phyloP scores from a whole-genome alignment of 2,329 filamentous ascomycete genomes.

The Stemphylium beticola region DNA sequence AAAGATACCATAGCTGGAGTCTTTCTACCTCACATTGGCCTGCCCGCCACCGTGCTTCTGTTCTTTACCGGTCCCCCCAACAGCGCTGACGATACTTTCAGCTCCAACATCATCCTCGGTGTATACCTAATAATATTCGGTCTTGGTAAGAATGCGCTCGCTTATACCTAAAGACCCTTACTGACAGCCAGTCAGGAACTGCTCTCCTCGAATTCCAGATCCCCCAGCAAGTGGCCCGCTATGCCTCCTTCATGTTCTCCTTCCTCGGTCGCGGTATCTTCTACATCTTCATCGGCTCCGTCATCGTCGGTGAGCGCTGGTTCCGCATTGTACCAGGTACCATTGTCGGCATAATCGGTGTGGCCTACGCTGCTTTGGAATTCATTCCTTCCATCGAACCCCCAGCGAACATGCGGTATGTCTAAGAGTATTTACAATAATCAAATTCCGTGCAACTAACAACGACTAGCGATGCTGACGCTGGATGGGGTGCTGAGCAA shows the following conservation, averaged over 20 bases:
- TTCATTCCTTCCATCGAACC: slow-evolving; percentile 60
- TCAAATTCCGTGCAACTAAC: slow-evolving; percentile 6
- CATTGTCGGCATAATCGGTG: slow-evolving; percentile 76
- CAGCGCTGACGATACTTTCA: slow-evolving; percentile 46
- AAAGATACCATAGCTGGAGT: not conserved
- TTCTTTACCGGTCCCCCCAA: not conserved
- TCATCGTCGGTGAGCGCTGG: slow-evolving; percentile 73
- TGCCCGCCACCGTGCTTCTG: not conserved
- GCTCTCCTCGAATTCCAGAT: slow-evolving; percentile 84
- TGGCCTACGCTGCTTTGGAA: slow-evolving; percentile 69
- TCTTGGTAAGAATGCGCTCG: slow-evolving; percentile 64
- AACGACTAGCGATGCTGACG: slow-evolving; percentile 55
- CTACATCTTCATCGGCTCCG: slow-evolving; percentile 92
- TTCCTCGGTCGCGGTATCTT: slow-evolving; percentile 96
- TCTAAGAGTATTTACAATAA: not conserved
- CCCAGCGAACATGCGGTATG: slow-evolving; percentile 60
- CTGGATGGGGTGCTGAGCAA: slow-evolving; percentile 61
- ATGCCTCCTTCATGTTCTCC: slow-evolving; percentile 97
- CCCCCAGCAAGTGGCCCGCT: slow-evolving; percentile 87
- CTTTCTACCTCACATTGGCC: not conserved
- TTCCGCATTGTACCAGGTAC: slow-evolving; percentile 78
- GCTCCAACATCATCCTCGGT: slow-evolving; percentile 77
- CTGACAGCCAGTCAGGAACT: slow-evolving; percentile 61
- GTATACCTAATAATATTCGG: slow-evolving; percentile 92
- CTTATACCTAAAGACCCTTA: not conserved